Percentiles rank a stretch among this genome's conserved stretches.
phyloP scores from a whole-genome alignment of 495 filamentous ascomycete species.

The Aspergillus homomorphus region DNA sequence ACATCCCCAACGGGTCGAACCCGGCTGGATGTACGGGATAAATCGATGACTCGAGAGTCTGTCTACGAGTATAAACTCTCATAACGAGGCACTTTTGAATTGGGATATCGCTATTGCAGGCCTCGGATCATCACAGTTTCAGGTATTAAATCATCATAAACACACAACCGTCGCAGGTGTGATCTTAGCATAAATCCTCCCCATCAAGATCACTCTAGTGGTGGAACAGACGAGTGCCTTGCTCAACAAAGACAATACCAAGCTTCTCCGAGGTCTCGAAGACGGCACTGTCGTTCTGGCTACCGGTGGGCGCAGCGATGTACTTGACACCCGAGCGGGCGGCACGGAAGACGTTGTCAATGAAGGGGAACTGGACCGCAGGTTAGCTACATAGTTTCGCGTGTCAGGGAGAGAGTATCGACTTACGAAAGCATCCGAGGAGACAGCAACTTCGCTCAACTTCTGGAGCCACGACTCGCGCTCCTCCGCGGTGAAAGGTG shows the following conservation, averaged over 20 bases:
- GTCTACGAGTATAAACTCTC: not conserved
- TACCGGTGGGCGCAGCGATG: conserved; percentile 87
- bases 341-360: conserved; percentile 93
- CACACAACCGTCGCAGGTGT: conserved; percentile 9
- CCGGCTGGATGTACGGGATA: no score
- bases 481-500: conserved; percentile 78
- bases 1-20: no score
- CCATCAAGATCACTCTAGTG: conserved; percentile 50
- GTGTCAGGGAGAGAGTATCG: not conserved
- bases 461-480: conserved; percentile 77
- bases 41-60: no score
- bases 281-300: conserved; percentile 86
- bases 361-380: conserved; percentile 79
- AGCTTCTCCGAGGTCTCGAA: conserved; percentile 92
- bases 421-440: conserved; percentile 92
- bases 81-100: conserved; percentile 2
- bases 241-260: conserved; percentile 87
- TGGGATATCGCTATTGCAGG: conserved; percentile 9
- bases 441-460: conserved; percentile 77
- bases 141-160: conserved; percentile 18
- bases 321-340: conserved; percentile 88
- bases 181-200: conserved; percentile 3
- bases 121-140: conserved; percentile 6
- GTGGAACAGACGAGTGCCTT: conserved; percentile 84
- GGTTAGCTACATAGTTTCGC: conserved; percentile 10